Evolutionary conservation across 2,329 filamentous ascomycete genomes (phyloP).

Genomic region (Microdochium nivale): DNA sequence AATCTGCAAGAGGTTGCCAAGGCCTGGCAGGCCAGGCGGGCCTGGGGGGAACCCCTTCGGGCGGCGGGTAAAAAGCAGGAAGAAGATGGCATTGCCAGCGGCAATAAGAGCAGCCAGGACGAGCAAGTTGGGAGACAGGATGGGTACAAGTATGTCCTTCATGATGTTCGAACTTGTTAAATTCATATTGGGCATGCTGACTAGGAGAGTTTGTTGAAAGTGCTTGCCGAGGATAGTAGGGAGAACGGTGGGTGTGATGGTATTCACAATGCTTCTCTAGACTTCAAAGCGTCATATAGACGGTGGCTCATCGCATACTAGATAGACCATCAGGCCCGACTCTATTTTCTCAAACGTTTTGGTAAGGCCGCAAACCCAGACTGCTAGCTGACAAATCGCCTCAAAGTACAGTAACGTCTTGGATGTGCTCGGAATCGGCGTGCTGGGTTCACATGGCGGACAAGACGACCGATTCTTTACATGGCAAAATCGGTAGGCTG

Average conservation of each 20-base stretch:
- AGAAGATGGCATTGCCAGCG: neutral
- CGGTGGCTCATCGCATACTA: neutral
- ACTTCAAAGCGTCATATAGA: neutral
- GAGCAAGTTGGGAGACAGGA: neutral
- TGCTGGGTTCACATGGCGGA: no score
- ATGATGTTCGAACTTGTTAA: neutral
- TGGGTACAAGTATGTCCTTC: neutral
- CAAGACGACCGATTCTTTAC: neutral
- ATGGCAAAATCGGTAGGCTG: neutral
- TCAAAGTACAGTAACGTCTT: neutral
- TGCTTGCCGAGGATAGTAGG: neutral
- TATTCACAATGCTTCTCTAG: neutral
- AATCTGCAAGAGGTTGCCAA: neutral
- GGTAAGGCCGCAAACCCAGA: neutral
- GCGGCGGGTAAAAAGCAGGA: neutral
- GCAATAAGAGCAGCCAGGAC: neutral
- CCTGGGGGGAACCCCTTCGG: neutral
- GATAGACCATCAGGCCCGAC: neutral
- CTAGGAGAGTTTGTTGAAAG: neutral
- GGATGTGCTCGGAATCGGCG: neutral
- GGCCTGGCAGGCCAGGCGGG: neutral
- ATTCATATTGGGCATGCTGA: neutral
- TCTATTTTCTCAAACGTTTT: neutral
- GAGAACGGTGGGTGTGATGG: neutral
- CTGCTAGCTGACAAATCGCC: neutral